Conservation (phyloP, 2,329 filamentous ascomycete species). For the Geoglossum cookeanum region DNA sequence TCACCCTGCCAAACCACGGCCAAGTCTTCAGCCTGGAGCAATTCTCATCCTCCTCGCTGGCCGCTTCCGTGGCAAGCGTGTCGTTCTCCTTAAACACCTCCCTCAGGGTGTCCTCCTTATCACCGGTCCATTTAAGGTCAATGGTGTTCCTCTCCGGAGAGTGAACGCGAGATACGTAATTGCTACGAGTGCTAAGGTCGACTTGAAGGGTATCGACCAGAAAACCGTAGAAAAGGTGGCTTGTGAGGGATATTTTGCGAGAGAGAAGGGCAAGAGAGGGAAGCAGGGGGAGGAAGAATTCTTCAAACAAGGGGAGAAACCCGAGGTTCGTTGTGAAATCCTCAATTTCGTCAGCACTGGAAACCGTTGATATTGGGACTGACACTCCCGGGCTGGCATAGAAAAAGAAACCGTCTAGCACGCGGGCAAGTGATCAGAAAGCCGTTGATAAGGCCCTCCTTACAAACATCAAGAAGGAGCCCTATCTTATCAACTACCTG, state of each 20-base stretch:
- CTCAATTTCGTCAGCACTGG: background rate
- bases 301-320: conserved; percentile 98
- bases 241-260: conserved; percentile 77
- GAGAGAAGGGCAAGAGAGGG: conserved; percentile 81
- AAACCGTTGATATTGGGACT: conserved; percentile 7
- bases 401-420: conserved; percentile 94
- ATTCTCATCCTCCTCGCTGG: conserved; percentile 98
- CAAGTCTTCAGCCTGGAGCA: conserved; percentile 81
- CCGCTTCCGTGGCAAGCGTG: conserved; percentile 99
- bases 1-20: conserved; percentile 70
- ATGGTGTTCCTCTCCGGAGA: conserved; percentile 91
- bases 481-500: conserved; percentile 84
- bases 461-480: conserved; percentile 95
- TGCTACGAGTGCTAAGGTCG: conserved; percentile 44
- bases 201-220: conserved; percentile 64
- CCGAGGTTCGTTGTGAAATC: conserved; percentile 47
- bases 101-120: conserved; percentile 96
- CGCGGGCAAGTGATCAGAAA: conserved; percentile 94
- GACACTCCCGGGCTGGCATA: conserved; percentile 21
- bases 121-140: conserved; percentile 99
- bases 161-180: conserved; percentile 32
- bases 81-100: conserved; percentile 95
- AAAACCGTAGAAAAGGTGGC: conserved; percentile 59
- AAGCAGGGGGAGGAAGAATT: conserved; percentile 97
- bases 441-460: conserved; percentile 91